Conservation (phyloP, 345 rosid genomes). For the Euphorbia pulcherrima region DNA sequence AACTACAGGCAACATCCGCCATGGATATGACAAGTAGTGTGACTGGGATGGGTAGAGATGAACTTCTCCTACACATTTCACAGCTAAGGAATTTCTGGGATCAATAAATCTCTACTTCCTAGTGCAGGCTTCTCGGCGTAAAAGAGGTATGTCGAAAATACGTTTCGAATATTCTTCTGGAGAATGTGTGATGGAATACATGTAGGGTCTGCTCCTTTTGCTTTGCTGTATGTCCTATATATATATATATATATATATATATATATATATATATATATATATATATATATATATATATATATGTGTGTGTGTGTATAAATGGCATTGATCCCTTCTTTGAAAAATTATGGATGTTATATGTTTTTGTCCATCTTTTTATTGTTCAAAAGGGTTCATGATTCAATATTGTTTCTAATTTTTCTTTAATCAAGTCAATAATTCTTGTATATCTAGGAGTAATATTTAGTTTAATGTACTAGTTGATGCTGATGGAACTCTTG, state of each 20-base stretch:
- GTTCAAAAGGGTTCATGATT: background rate
- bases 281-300: no score
- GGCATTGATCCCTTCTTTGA: background rate
- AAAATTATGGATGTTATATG: background rate
- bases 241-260: no score
- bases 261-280: no score
- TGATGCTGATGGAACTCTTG: background rate
- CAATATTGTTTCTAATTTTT: no score
- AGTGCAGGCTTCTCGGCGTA: no score
- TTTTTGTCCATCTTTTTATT: background rate
- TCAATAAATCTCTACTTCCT: conserved; percentile 13
- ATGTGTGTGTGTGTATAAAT: no score
- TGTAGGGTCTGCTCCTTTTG: no score
- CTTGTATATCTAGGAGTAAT: conserved; percentile 4
- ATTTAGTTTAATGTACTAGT: background rate
- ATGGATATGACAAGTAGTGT: conserved; percentile 96
- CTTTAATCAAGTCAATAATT: no score
- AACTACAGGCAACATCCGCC: conserved; percentile 62
- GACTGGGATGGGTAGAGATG: conserved; percentile 77
- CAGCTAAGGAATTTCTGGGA: conserved; percentile 56
- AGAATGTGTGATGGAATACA: background rate
- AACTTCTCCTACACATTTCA: conserved; percentile 90
- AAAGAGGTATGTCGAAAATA: background rate
- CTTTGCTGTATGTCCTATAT: no score
- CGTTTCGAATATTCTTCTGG: background rate